Base-by-base conservation (phyloP, 1,139 yeast genomes). In the Saccharomycopsis hybrid region DNA sequence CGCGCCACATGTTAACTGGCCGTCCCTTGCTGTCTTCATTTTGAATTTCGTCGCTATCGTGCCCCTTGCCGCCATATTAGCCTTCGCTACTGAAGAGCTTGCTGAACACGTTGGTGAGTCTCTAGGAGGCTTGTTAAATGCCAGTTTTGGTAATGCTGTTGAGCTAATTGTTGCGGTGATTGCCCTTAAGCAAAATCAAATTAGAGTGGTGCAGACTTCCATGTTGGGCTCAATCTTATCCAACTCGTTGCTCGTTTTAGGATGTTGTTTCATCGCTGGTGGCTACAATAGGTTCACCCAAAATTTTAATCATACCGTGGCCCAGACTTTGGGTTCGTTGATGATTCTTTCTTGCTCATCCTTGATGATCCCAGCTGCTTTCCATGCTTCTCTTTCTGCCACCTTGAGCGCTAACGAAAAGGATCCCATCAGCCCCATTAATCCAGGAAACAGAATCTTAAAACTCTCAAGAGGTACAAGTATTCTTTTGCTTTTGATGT, bases 231-330 rank as follows among this genome's bases (percentile, higher is more conserved):
- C 95, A 50, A 85, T 92, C 56, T 73, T 92, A 53, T 86, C 96
- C 48, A 92, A 92, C 66, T 70, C 89, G 60, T 71, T 92, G 55
- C 74, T 94, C 54, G 98, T 92, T 4, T 74, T 92, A 55, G 98
- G 98, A n/a, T 85, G 95, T 66, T 89, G 97, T 63, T 94, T 92
- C 64, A 69, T 92, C 33, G 92, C 89, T 46, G 98, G 98, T 51
- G 98, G 98, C n/a, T 74, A 82, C 63, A 84, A 86, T 58, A 77
- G 94, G 54, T 76, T 82, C 43, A 95, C 86, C 65, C 98, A 92
- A 66, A 76, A 77, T 3, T 92, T 94, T 69, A 90, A 90, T 71
- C 95, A 85, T 66, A 90, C 97, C 0, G 97, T 90, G 8, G 98
- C 98, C 5, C 97, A 92, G 63, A 89, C 97, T 18, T 92, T 94